phyloP scores from a whole-genome alignment of 192 early-diverging fungal genomes.

The Entomortierella beljakovae region DNA sequence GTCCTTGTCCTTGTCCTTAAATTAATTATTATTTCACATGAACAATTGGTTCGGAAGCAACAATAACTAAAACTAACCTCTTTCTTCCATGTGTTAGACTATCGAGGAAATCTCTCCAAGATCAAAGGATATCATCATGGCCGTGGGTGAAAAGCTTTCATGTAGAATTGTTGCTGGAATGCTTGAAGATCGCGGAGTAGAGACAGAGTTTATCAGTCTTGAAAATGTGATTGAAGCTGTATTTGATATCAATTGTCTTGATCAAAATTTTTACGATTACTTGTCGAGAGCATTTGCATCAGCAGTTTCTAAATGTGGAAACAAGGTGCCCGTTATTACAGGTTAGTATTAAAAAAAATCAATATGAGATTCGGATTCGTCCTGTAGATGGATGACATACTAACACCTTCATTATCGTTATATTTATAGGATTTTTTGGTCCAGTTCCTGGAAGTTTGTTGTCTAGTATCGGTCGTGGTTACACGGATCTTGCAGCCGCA shows the following conservation, averaged over 20 bases:
- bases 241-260: slow-evolving; percentile 82
- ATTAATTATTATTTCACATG: background rate
- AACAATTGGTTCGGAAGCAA: background rate
- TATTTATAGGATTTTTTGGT: slow-evolving; percentile 85
- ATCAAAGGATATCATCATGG: slow-evolving; percentile 94
- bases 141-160: slow-evolving; percentile 93
- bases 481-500: slow-evolving; percentile 97
- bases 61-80: background rate
- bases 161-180: slow-evolving; percentile 89
- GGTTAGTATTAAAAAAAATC: slow-evolving; percentile 45
- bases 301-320: slow-evolving; percentile 66
- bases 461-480: slow-evolving; percentile 93
- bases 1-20: background rate
- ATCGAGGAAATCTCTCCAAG: slow-evolving; percentile 97
- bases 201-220: slow-evolving; percentile 87
- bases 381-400: no score
- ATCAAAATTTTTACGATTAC: slow-evolving; percentile 97
- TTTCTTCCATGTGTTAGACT: slow-evolving; percentile 48
- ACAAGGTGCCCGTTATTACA: slow-evolving; percentile 89
- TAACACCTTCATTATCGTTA: background rate
- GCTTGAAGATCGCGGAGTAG: slow-evolving; percentile 82
- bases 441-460: slow-evolving; percentile 93
- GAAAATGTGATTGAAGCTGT: slow-evolving; percentile 83
- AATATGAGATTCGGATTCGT: no score
- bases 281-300: slow-evolving; percentile 74